phyloP scores from a whole-genome alignment of 768 basidiomycete species.

The Boletus huronensis region DNA sequence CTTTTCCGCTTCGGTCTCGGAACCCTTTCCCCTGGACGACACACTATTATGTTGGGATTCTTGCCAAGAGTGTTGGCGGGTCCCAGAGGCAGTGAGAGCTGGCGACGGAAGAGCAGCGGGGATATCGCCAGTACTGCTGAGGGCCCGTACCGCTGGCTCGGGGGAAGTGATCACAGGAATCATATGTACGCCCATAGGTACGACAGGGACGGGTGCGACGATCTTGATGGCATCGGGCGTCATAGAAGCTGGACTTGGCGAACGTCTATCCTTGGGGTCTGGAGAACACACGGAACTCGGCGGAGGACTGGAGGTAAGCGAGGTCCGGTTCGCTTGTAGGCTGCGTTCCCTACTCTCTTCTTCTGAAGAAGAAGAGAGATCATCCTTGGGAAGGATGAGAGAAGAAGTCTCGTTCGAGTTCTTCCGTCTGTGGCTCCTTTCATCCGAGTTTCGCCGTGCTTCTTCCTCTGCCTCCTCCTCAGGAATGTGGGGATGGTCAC shows the following conservation, averaged over 20 bases:
- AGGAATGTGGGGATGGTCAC: slow-evolving; percentile 59
- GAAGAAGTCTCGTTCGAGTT: slow-evolving; percentile 32
- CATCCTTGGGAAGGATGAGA: slow-evolving; percentile 27
- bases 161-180: slow-evolving; percentile 22
- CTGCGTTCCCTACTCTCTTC: slow-evolving; percentile 12
- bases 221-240: slow-evolving; percentile 25
- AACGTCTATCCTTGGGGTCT: slow-evolving; percentile 9
- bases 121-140: slow-evolving; percentile 23
- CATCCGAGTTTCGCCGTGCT: slow-evolving; percentile 23
- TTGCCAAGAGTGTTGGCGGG: slow-evolving; percentile 23
- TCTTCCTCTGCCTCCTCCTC: slow-evolving; percentile 67
- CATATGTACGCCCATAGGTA: slow-evolving; percentile 13
- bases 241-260: slow-evolving; percentile 25
- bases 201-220: slow-evolving; percentile 21
- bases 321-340: slow-evolving; percentile 10
- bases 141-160: slow-evolving; percentile 14
- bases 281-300: slow-evolving; percentile 21
- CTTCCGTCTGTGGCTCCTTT: slow-evolving; percentile 19
- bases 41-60: slow-evolving; percentile 45
- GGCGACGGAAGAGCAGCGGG: slow-evolving; percentile 31
- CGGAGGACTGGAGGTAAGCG: slow-evolving; percentile 16
- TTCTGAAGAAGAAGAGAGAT: slow-evolving; percentile 1
- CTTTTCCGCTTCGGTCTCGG: slow-evolving; percentile 18
- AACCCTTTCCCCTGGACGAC: slow-evolving; percentile 26
- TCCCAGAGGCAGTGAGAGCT: slow-evolving; percentile 17